Base-by-base conservation (phyloP, 2,329 filamentous ascomycete species). In the Penicillium psychrosexuale region DNA sequence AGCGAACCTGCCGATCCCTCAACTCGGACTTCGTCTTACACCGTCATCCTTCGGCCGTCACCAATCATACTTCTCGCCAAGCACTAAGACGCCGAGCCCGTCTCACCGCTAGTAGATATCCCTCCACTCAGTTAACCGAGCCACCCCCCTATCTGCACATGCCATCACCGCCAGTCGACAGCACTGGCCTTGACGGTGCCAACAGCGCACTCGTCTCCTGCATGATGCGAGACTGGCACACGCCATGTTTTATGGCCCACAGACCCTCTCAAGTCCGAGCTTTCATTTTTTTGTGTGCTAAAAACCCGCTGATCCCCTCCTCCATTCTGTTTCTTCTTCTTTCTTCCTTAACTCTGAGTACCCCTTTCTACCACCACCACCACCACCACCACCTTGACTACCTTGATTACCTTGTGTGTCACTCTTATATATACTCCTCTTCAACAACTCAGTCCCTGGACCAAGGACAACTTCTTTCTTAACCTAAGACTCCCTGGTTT, bases 61-160 rank as follows among this genome's bases (percentile, higher is more conserved):
- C 63, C 63, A 65, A 65, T 65, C 53, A 61, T 58, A 28, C 51
- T 30, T 33, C 12, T 38, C 37, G 61, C 61, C 62, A 65, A 65
- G 62, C 34, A 43, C 28, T 24, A 28, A 40, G 57, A 46, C 55
- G 55, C 55, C 37, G 53, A 44, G 39, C 50, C 47, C 31, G 63
- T 61, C 63, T 64, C 63, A 64, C 63, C 63, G 63, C 63, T 65
- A 62, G 55, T 60, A 51, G 38, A 33, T 36, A 45, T 45, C 58
- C 49, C 44, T 55, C 63, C 63, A 65, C 57, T 64, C 57, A 54
- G 55, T 51, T 51, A 53, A 61, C 56, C 53, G 51, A 51, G 54
- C 53, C 53, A 44, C 51, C 52, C 58, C 45, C 46, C 51, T 31
- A 46, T 52, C 50, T 59, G 55, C 58, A 58, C 46, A 52, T 58